These are phyloP conservation scores for Alternaria metachromatica DNA, from an alignment of 2,329 filamentous ascomycete genomes.

Conservation along the genomic window DNA sequence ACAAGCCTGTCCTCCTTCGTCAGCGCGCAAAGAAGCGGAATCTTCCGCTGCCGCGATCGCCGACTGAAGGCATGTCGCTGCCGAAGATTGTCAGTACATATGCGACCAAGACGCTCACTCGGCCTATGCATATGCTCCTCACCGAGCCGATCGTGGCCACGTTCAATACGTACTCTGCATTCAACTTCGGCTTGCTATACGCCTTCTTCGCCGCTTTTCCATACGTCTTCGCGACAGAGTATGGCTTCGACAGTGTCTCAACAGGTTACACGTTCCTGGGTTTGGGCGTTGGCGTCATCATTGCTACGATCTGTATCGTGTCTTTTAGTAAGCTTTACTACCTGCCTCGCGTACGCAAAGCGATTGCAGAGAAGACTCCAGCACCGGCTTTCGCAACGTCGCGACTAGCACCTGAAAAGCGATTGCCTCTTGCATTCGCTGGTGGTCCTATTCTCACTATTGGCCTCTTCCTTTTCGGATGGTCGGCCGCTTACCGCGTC, in stretches of 20 bases:
- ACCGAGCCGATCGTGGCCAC: slow-evolving; percentile 33
- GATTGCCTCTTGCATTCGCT: slow-evolving; percentile 44
- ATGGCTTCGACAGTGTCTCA: slow-evolving; percentile 14
- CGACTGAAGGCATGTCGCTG: slow-evolving; percentile 10
- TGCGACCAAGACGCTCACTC: slow-evolving; percentile 43
- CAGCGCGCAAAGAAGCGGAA: slow-evolving; percentile 34
- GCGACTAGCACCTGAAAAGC: slow-evolving; percentile 35
- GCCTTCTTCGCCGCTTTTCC: slow-evolving; percentile 34
- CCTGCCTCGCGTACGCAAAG: not conserved
- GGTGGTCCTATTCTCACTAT: slow-evolving; percentile 43
- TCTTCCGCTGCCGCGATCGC: slow-evolving; percentile 5
- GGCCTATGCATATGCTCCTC: slow-evolving; percentile 55
- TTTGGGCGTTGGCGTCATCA: slow-evolving; percentile 8
- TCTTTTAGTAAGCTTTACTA: slow-evolving; percentile 9
- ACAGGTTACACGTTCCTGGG: slow-evolving; percentile 14
- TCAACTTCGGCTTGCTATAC: slow-evolving; percentile 34
- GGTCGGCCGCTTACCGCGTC: slow-evolving; percentile 42
- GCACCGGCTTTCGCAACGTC: slow-evolving; percentile 16
- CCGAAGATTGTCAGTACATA: slow-evolving; percentile 7
- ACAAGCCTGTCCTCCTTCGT: slow-evolving; percentile 56
- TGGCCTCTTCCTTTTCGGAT: slow-evolving; percentile 50
- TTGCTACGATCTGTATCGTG: slow-evolving; percentile 1
- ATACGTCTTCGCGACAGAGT: slow-evolving; percentile 24
- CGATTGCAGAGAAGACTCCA: not conserved
- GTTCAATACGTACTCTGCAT: slow-evolving; percentile 27